Conservation (phyloP, 1,139 yeast genomes). For the Scheffersomyces stambukii region DNA sequence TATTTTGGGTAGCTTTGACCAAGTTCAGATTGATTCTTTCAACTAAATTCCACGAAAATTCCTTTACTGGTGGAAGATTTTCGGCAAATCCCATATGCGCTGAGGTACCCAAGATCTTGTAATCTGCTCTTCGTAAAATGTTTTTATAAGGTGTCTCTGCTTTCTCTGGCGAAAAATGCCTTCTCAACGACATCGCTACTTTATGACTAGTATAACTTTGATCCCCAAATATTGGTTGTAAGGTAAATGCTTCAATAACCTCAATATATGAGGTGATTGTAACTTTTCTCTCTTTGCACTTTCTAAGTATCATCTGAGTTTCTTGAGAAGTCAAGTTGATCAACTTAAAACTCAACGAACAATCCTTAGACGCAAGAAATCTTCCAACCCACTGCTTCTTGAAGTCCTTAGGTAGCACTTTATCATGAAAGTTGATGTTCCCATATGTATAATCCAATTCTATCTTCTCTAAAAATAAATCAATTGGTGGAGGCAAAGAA, state of each 20-base stretch:
- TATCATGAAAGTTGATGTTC: constrained; percentile 22
- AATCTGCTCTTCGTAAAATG: constrained; percentile 15
- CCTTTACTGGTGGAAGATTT: constrained; percentile 24
- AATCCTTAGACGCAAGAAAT: constrained; percentile 16
- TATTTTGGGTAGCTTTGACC: constrained; percentile 16
- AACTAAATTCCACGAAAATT: constrained; percentile 36
- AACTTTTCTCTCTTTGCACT: constrained; percentile 28
- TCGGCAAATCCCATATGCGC: constrained; percentile 33
- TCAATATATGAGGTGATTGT: constrained; percentile 35
- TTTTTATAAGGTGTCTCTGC: constrained; percentile 16
- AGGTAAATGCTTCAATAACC: constrained; percentile 21
- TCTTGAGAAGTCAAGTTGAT: constrained; percentile 25
- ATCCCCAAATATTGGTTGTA: constrained; percentile 26
- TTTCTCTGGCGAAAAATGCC: constrained; percentile 17
- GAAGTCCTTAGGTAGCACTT: constrained; percentile 18
- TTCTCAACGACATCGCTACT: constrained; percentile 34
- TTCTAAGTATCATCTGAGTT: constrained; percentile 18
- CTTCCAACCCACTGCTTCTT: constrained; percentile 33
- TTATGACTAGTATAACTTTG: constrained; percentile 20
- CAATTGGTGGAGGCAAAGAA: constrained; percentile 35
- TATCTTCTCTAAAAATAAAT: constrained; percentile 21
- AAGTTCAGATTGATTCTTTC: constrained; percentile 19
- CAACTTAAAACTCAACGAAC: constrained; percentile 26
- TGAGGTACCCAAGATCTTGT: constrained; percentile 30
- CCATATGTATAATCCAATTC: constrained; percentile 22